These are phyloP conservation scores for Pleurotus platypus DNA, from an alignment of 768 basidiomycete genomes.

Conservation along the genomic window DNA sequence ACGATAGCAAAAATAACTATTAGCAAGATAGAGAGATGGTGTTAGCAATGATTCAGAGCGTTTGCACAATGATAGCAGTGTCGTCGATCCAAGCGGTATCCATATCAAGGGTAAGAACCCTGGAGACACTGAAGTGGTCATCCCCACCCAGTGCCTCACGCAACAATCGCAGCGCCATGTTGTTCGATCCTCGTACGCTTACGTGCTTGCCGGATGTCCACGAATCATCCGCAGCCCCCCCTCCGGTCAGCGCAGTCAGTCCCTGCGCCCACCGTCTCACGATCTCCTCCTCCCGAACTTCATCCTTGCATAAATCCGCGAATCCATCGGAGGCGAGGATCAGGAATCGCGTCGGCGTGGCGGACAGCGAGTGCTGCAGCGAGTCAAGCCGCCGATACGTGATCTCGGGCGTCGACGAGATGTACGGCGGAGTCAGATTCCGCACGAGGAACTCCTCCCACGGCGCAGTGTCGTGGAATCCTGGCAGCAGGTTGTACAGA, in stretches of 20 bases:
- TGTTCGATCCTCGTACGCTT: slow-evolving; percentile 21
- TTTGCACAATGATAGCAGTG: slow-evolving; percentile 62
- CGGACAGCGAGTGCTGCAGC: slow-evolving; percentile 19
- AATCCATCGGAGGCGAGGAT: slow-evolving; percentile 68
- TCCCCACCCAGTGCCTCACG: slow-evolving; percentile 57
- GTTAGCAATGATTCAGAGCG: slow-evolving; percentile 30
- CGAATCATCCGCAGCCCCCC: slow-evolving; percentile 1
- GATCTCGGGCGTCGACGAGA: slow-evolving; percentile 62
- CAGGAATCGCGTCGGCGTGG: slow-evolving; percentile 36
- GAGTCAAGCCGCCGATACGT: slow-evolving; percentile 46
- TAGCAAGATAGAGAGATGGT: slow-evolving; percentile 6
- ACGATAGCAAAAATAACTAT: not conserved
- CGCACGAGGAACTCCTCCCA: slow-evolving; percentile 68
- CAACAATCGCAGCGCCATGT: slow-evolving; percentile 57
- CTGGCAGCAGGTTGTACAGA: slow-evolving; percentile 62
- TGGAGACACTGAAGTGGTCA: slow-evolving; percentile 49
- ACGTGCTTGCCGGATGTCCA: slow-evolving; percentile 8
- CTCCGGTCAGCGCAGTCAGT: slow-evolving; percentile 25
- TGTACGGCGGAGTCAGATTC: slow-evolving; percentile 63
- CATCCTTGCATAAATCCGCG: slow-evolving; percentile 51
- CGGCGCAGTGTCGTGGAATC: slow-evolving; percentile 53
- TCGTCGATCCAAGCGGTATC: slow-evolving; percentile 68
- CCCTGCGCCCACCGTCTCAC: slow-evolving; percentile 50
- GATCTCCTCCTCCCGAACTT: slow-evolving; percentile 40
- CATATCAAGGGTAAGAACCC: slow-evolving; percentile 61